Percentiles rank a stretch among this genome's conserved stretches.
Conservation (phyloP, 1,284 basidiomycete species). For the Melampsora americana region DNA sequence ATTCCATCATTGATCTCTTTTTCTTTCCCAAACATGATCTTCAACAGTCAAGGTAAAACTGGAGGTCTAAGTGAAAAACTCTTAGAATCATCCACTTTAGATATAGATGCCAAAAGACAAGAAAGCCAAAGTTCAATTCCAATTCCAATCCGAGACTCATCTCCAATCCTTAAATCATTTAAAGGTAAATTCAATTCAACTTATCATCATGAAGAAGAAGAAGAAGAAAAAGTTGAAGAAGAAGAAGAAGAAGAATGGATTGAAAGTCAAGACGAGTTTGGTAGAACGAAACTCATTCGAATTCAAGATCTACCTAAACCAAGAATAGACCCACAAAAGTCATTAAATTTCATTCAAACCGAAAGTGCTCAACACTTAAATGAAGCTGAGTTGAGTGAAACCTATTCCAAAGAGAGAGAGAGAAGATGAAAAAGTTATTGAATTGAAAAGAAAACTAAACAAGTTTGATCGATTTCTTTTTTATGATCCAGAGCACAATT, state of each 20-base stretch:
- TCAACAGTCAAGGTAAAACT: slow-evolving; percentile 14
- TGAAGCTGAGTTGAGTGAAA: not conserved
- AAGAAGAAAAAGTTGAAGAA: not conserved
- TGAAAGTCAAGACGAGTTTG: slow-evolving; percentile 32
- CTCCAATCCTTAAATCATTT: slow-evolving; percentile 8
- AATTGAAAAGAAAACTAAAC: no score
- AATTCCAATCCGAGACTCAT: no score
- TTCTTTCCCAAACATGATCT: not conserved
- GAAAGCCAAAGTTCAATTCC: no score
- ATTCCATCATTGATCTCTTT: no score
- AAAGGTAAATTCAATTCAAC: slow-evolving; percentile 1
- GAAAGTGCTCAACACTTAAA: slow-evolving; percentile 22
- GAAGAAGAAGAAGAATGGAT: slow-evolving; percentile 31
- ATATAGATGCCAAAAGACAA: slow-evolving; percentile 23
- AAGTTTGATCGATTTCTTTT: no score
- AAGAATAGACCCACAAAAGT: slow-evolving; percentile 17
- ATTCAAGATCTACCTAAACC: not conserved
- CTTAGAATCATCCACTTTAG: slow-evolving; percentile 22
- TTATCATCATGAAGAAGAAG: not conserved
- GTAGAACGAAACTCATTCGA: slow-evolving; percentile 6
- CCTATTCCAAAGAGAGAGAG: no score
- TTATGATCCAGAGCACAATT: slow-evolving; percentile 26
- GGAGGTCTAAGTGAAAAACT: slow-evolving; percentile 34
- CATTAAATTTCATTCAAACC: slow-evolving; percentile 25
- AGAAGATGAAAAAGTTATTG: not conserved